A percentile compares a stretch with the other conserved stretches of the same genome.
Conservation (phyloP, 2,329 filamentous ascomycete species). For the Alternaria conjuncta region DNA sequence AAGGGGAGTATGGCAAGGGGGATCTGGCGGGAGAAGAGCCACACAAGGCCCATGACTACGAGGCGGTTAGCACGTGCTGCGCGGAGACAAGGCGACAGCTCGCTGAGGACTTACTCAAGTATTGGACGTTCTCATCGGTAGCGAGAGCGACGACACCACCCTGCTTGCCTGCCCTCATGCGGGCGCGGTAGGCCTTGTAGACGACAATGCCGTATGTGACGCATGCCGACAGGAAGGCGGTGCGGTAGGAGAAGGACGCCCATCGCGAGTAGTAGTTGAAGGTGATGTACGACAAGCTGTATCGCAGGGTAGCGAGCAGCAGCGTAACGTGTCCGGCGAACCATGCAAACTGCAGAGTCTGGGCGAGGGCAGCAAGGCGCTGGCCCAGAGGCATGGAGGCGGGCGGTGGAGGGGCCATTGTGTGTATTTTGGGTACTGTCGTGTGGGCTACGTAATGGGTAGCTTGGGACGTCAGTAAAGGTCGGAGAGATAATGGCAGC, state of each 20-base stretch:
- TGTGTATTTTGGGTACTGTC: constrained; percentile 30
- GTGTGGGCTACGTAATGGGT: constrained; percentile 34
- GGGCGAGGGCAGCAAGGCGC: constrained; percentile 77
- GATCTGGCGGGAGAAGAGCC: constrained; percentile 91
- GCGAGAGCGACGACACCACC: constrained; percentile 70
- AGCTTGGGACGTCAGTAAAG: constrained; percentile 33
- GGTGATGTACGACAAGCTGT: constrained; percentile 82
- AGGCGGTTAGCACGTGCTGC: constrained; percentile 26
- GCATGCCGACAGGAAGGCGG: constrained; percentile 86
- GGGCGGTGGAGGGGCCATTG: constrained; percentile 77
- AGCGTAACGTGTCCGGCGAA: constrained; percentile 79
- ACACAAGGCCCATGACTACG: constrained; percentile 88
- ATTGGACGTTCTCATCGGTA: constrained; percentile 96
- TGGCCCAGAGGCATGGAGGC: constrained; percentile 73
- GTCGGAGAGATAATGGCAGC: constrained; percentile 15
- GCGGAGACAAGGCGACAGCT: not conserved
- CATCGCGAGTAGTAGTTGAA: constrained; percentile 83
- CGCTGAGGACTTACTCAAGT: constrained; percentile 72
- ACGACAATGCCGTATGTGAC: constrained; percentile 97
- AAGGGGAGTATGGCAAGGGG: constrained; percentile 91
- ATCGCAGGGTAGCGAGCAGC: constrained; percentile 82
- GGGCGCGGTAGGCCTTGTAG: constrained; percentile 93
- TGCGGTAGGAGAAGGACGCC: constrained; percentile 86
- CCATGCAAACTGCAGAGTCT: constrained; percentile 88
- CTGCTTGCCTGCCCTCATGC: constrained; percentile 75